A percentile compares a stretch with the other conserved stretches of the same genome.
phyloP scores from a whole-genome alignment of 495 filamentous ascomycete genomes.

The Talaromyces wortmannii region DNA sequence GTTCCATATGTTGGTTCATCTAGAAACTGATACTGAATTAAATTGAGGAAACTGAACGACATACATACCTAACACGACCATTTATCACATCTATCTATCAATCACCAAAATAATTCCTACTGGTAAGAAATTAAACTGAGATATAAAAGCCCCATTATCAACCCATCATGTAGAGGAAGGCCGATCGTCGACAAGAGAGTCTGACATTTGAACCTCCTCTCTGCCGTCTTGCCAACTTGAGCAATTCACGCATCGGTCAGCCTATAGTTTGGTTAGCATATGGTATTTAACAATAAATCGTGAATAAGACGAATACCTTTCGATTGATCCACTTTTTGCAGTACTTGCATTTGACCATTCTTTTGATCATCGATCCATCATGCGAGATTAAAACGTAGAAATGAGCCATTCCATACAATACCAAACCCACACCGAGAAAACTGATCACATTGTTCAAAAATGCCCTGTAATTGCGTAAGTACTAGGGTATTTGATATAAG shows the following conservation, averaged over 20 bases:
- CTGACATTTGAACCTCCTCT: slow-evolving; percentile 37
- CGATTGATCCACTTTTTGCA: slow-evolving; percentile 61
- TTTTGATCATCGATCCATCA: slow-evolving; percentile 61
- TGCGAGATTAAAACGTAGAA: slow-evolving; percentile 55
- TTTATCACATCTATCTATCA: too few relatives aligned
- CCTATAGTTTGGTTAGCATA: slow-evolving; percentile 26
- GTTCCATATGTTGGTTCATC: too few relatives aligned
- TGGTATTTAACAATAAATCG: neutral
- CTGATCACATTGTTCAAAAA: slow-evolving; percentile 63
- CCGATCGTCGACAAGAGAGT: neutral
- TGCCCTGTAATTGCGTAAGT: slow-evolving; percentile 22
- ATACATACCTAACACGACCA: too few relatives aligned
- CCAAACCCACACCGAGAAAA: slow-evolving; percentile 59
- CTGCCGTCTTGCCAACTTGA: slow-evolving; percentile 75
- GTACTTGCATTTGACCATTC: slow-evolving; percentile 62
- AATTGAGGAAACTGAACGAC: too few relatives aligned
- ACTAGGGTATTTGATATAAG: neutral
- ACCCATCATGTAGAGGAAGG: too few relatives aligned
- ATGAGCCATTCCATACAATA: slow-evolving; percentile 58
- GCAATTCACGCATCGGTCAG: slow-evolving; percentile 60
- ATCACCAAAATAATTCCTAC: too few relatives aligned
- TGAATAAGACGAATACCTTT: slow-evolving; percentile 39
- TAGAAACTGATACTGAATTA: too few relatives aligned
- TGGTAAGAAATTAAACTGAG: too few relatives aligned
- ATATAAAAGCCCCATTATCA: too few relatives aligned